Percentiles rank a stretch among this genome's conserved stretches.
Evolutionary conservation across 345 rosid genomes (phyloP).

Genomic region (Mangifera indica): DNA sequence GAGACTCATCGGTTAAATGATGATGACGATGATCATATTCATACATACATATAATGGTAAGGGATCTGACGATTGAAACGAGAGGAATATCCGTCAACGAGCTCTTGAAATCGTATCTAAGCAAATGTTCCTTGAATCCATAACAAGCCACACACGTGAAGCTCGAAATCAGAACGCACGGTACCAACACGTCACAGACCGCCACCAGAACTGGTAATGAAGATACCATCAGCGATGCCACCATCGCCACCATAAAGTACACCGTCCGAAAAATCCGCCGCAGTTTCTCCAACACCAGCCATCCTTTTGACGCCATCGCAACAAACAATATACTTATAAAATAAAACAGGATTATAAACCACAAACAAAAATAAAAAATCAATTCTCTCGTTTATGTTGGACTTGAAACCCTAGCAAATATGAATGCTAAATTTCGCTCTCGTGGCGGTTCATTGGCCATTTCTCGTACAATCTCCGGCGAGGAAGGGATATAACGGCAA

Average conservation of each 20-base stretch:
- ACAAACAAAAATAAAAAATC: not conserved
- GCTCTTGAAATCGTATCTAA: constrained; percentile 67
- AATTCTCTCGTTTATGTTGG: constrained; percentile 21
- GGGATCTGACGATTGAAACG: constrained; percentile 85
- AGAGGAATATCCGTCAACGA: constrained; percentile 80
- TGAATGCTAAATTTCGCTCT: not conserved
- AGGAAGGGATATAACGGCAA: not conserved
- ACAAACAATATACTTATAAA: not conserved
- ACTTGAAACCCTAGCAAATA: constrained; percentile 34
- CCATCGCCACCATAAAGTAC: constrained; percentile 90
- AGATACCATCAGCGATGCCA: constrained; percentile 72
- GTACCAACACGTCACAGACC: constrained; percentile 62
- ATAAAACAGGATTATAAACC: not conserved
- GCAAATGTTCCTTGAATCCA: constrained; percentile 59
- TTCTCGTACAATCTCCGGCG: not conserved
- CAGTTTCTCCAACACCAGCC: constrained; percentile 57
- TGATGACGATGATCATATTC: constrained; percentile 3
- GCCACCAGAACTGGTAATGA: constrained; percentile 86
- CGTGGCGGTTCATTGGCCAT: constrained; percentile 31
- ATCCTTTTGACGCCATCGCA: constrained; percentile 42
- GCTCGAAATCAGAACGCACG: constrained; percentile 64
- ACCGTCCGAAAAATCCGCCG: constrained; percentile 66
- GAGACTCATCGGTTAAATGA: not conserved
- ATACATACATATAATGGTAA: constrained; percentile 74
- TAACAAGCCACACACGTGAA: constrained; percentile 73